Base-by-base conservation (phyloP, 306 rosid species). In the Crataegus laevigata region DNA sequence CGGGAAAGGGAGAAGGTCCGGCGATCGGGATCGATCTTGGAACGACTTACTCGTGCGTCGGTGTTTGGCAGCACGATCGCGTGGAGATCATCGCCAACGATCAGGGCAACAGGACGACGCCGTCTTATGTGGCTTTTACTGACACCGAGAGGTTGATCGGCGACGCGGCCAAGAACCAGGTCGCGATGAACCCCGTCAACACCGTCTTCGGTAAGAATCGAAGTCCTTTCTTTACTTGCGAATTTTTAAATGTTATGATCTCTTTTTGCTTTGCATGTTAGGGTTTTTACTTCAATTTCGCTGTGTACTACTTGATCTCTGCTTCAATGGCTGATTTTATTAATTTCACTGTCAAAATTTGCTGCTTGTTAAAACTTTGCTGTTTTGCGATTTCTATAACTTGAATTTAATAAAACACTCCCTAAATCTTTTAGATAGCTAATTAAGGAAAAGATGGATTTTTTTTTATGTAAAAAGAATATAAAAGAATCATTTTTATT, bases 11-110 rank as follows among this genome's bases (percentile, higher is more conserved):
- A 0, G 92, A 87, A 6, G 97, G 96, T 9, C 97, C 91, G 4
- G 96, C 96, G 21, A 92, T 92, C 42, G 96, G 96, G 5, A 92
- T 92, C 45, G 96, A 92, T 76, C 94, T 92, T 9, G 97, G 96
- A 3, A 90, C 97, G 0, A 92, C 89, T 0, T 90, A 92, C 84
- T 88, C 93, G 0, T 92, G 97, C 66, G 97, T 92, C 6, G 94
- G 96, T 24, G 97, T 92, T 0, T 92, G 96, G 92, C 96, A 92
- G 68, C 92, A 92, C 38, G 97, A 88, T 40, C 89, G 96, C 7
- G 96, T 90, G 0, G 94, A 90, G 81, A 92, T 92, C 62, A 88
- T 92, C 0, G 97, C 97, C 10, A 90, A 92, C 22, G 97, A 92
- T 24, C 97, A 92, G 65, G 96, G 97, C 0, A 90, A 92, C 84